phyloP scores from a whole-genome alignment of 2,329 filamentous ascomycete genomes.

The Cryphonectria radicalis region DNA sequence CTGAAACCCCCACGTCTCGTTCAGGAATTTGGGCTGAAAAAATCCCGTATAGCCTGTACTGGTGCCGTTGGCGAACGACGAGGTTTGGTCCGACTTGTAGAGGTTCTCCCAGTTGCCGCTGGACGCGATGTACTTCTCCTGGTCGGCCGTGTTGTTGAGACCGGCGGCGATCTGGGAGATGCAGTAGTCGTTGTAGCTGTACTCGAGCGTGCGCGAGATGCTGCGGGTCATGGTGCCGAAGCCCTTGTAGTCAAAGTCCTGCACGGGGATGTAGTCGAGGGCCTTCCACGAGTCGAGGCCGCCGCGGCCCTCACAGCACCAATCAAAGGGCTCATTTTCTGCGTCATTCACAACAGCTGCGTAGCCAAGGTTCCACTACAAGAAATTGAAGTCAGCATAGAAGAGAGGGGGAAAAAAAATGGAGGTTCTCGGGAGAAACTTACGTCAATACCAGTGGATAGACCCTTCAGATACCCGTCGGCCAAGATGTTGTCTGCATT shows the following conservation, averaged over 20 bases:
- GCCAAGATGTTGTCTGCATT: constrained; percentile 73
- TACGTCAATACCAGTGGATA: constrained; percentile 59
- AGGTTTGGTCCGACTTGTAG: constrained; percentile 63
- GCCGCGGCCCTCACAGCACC: constrained; percentile 72
- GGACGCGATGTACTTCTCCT: constrained; percentile 61
- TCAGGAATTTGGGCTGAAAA: constrained; percentile 69
- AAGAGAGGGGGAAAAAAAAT: not conserved
- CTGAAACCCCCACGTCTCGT: constrained; percentile 71
- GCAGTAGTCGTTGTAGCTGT: constrained; percentile 77
- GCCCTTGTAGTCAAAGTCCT: constrained; percentile 68
- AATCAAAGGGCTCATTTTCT: constrained; percentile 71
- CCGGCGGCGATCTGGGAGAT: constrained; percentile 65
- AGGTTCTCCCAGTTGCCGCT: constrained; percentile 71
- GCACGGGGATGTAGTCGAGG: constrained; percentile 71
- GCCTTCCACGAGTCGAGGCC: constrained; percentile 73
- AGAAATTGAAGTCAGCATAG: constrained; percentile 27
- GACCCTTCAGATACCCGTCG: constrained; percentile 70
- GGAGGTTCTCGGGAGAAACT: constrained; percentile 25
- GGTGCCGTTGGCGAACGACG: constrained; percentile 49
- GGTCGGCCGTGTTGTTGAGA: constrained; percentile 58
- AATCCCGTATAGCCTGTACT: constrained; percentile 72
- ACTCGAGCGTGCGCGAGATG: constrained; percentile 75
- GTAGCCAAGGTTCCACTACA: constrained; percentile 68
- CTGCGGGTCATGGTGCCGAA: constrained; percentile 72
- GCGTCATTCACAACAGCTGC: constrained; percentile 74